phyloP scores from a whole-genome alignment of 2,329 filamentous ascomycete genomes.

The Pseudogymnoascus sp. region DNA sequence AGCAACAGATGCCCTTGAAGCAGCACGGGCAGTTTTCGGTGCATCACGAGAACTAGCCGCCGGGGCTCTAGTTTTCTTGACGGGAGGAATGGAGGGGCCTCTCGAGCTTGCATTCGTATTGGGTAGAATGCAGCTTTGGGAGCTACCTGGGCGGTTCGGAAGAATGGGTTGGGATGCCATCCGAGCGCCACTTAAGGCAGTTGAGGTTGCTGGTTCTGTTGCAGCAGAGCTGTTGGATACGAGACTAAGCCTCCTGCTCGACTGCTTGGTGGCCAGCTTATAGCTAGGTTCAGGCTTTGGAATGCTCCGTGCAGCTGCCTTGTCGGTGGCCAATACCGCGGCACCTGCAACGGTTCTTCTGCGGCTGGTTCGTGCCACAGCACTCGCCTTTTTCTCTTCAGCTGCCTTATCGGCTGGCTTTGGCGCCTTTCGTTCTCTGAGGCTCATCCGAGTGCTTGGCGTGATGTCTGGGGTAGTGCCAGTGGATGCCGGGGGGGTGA shows the following conservation, averaged over 20 bases:
- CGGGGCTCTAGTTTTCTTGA: conserved; percentile 53
- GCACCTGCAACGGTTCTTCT: conserved; percentile 54
- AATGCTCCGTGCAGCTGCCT: conserved; percentile 29
- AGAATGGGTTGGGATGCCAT: conserved; percentile 4
- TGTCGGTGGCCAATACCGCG: conserved; percentile 38
- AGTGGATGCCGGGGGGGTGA: conserved; percentile 31
- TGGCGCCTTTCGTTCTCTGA: conserved; percentile 60
- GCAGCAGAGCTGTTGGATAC: conserved; percentile 33
- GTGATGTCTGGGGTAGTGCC: conserved; percentile 23
- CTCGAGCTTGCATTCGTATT: conserved; percentile 37
- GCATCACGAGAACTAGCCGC: conserved; percentile 34
- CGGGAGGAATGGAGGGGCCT: conserved; percentile 30
- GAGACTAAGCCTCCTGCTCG: conserved; percentile 35
- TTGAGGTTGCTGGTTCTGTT: conserved; percentile 18
- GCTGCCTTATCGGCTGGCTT: conserved; percentile 45
- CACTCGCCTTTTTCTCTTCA: conserved; percentile 38
- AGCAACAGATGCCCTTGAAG: not conserved
- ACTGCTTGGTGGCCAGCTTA: conserved; percentile 22
- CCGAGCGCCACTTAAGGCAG: conserved; percentile 15
- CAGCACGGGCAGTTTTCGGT: conserved; percentile 25
- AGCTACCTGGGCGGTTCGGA: conserved; percentile 32
- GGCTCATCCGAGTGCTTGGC: conserved; percentile 55
- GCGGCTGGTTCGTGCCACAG: conserved; percentile 35
- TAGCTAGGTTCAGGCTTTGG: conserved; percentile 25
- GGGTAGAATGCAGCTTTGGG: conserved; percentile 34